These are phyloP conservation scores for Pseudocercospora eumusae DNA, from an alignment of 2,329 filamentous ascomycete species.

Conservation along the genomic window DNA sequence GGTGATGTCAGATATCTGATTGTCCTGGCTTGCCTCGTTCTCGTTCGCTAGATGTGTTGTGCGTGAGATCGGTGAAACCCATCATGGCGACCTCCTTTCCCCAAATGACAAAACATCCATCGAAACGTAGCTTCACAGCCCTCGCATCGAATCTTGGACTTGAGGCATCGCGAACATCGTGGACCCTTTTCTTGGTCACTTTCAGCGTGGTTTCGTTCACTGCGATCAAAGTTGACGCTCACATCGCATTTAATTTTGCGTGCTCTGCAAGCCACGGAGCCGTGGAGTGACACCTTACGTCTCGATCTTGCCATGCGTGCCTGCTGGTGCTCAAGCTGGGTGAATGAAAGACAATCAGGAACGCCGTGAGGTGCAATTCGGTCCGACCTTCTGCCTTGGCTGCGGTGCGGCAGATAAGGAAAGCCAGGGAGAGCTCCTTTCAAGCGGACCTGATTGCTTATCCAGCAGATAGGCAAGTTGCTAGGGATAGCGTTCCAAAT, in stretches of 20 bases:
- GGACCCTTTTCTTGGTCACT: not conserved
- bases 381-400: not conserved
- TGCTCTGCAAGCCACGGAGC: not conserved
- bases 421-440: not conserved
- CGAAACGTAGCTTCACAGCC: not conserved
- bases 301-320: not conserved
- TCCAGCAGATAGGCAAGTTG: not conserved
- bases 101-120: not conserved
- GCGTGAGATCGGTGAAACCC: not conserved
- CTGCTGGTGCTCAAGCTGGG: not conserved
- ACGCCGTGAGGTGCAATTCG: not conserved
- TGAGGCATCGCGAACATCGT: not conserved
- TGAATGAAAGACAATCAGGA: not conserved
- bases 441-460: not conserved
- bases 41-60: not conserved
- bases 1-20: not conserved
- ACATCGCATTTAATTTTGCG: not conserved
- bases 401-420: not conserved
- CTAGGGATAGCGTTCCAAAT: too few species aligned
- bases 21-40: not conserved
- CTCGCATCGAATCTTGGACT: not conserved
- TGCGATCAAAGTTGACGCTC: not conserved
- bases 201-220: not conserved
- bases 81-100: not conserved
- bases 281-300: not conserved